Base-by-base conservation (phyloP, 371 early-diverging fungal genomes). In the Mucor lusitanicus region DNA sequence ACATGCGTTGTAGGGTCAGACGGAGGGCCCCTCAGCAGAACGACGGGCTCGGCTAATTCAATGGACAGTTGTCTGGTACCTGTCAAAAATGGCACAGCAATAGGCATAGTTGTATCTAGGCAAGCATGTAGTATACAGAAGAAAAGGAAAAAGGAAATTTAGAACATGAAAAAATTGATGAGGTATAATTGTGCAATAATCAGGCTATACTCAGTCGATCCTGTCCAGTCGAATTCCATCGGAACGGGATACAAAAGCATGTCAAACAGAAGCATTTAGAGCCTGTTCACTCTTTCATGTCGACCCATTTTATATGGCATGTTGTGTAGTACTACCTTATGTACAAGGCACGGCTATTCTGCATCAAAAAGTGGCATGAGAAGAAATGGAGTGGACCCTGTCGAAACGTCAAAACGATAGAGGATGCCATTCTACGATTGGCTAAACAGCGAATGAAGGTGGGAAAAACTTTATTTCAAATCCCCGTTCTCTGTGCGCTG, bases 41-140 rank as follows among this genome's bases (percentile, higher is more conserved):
- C 72, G 17, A 77, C 74, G 12, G 77, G 77, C 23, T 77, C 77
- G 23, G 75, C 74, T 61, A 77, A 58, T 60, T 72, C 75, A 39
- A 77, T 74, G 13, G 72, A 67, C 11, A 77, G 69, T 33, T 77
- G 75, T 68, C 63, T 72, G 30, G 33, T 61, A 13, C 70, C 71
- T 21, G 60, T 63, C 9, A 75, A 62, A 21, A 75, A 72, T n/a
- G 75, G 69, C 12, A 75, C 69, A 37, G 69, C 73, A 8, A 73
- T 73, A 53, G 76, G 76, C 76, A 75, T 75, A 30, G 59, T 53
- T 12, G n/a, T 64, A 54, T 63, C 32, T 48, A 62, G 32, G 17
- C 21, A 39, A 19, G 44, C 25, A 42, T 27, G 21, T 21, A 54
- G 40, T 46, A 21, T 30, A 46, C 11, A 30, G 17, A 27, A n/a